phyloP scores from a whole-genome alignment of 768 basidiomycete genomes.

The Boletus vermiculosoides region DNA sequence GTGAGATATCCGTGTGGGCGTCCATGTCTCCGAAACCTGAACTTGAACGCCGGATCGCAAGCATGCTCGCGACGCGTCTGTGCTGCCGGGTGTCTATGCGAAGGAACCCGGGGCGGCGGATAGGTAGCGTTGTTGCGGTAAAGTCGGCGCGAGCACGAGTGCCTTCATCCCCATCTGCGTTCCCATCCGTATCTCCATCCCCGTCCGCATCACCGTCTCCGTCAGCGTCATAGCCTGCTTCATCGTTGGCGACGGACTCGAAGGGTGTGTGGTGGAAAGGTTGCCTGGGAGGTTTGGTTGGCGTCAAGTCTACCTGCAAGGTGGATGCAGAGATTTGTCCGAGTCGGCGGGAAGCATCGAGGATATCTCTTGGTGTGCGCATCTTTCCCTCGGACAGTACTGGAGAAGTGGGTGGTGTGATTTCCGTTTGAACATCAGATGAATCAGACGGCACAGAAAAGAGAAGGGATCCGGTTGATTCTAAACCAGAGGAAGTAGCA shows the following conservation, averaged over 20 bases:
- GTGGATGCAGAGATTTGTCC: not conserved
- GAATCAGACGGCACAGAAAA: constrained; percentile 10
- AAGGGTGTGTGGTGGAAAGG: not conserved
- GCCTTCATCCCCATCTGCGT: not conserved
- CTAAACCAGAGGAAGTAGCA: constrained; percentile 10
- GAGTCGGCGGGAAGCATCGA: constrained; percentile 15
- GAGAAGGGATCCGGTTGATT: constrained; percentile 13
- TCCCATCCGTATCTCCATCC: not conserved
- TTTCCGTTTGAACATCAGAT: constrained; percentile 20
- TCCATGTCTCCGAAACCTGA: not conserved
- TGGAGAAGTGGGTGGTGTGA: constrained; percentile 23
- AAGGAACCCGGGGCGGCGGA: constrained; percentile 16
- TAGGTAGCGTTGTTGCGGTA: not conserved
- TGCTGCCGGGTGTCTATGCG: constrained; percentile 28
- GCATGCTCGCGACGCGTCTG: constrained; percentile 26
- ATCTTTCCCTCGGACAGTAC: constrained; percentile 5
- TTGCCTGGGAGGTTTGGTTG: constrained; percentile 2
- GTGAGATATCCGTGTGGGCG: not conserved
- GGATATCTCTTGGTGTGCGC: constrained; percentile 8
- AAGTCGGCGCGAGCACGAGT: not conserved
- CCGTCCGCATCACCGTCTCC: constrained; percentile 6
- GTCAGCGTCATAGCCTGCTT: constrained; percentile 29
- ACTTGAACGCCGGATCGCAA: constrained; percentile 13
- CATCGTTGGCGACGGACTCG: constrained; percentile 8
- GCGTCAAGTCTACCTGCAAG: not conserved